Percentiles rank a stretch among this genome's conserved stretches.
Conservation (phyloP, 345 rosid genomes). For the Mercurialis annua region DNA sequence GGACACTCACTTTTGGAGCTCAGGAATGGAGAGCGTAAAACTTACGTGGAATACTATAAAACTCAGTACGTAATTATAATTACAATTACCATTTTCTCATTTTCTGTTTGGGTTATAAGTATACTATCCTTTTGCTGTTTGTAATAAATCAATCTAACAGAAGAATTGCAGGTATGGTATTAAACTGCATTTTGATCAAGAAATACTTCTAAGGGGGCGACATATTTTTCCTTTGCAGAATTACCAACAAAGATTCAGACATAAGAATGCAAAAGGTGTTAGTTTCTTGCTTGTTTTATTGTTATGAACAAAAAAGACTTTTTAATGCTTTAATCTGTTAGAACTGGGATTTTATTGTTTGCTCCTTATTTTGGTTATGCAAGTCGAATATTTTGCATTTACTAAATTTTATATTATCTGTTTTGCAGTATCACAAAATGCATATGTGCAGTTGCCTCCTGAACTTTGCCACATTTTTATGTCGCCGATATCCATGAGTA, state of each 20-base stretch:
- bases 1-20: slow-evolving; percentile 45
- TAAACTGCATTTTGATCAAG: slow-evolving; percentile 32
- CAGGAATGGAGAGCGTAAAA: slow-evolving; percentile 37
- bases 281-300: neutral
- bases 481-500: slow-evolving; percentile 62
- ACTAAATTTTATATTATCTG: neutral
- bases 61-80: slow-evolving; percentile 32
- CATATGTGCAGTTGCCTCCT: slow-evolving; percentile 75
- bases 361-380: neutral
- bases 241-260: slow-evolving; percentile 37
- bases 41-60: slow-evolving; percentile 58
- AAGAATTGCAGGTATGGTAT: slow-evolving; percentile 54
- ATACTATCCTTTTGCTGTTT: neutral
- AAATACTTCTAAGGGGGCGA: slow-evolving; percentile 47
- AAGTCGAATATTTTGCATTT: neutral
- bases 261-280: slow-evolving; percentile 55
- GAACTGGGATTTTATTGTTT: too few species aligned
- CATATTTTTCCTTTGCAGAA: slow-evolving; percentile 60
- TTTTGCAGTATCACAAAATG: slow-evolving; percentile 47
- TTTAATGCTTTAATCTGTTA: too few species aligned
- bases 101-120: neutral
- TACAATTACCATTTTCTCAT: neutral
- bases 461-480: slow-evolving; percentile 65
- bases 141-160: slow-evolving; percentile 1
- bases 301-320: neutral